These are phyloP conservation scores for Aspergillus asperescens DNA, from an alignment of 495 filamentous ascomycete genomes.

Conservation along the genomic window DNA sequence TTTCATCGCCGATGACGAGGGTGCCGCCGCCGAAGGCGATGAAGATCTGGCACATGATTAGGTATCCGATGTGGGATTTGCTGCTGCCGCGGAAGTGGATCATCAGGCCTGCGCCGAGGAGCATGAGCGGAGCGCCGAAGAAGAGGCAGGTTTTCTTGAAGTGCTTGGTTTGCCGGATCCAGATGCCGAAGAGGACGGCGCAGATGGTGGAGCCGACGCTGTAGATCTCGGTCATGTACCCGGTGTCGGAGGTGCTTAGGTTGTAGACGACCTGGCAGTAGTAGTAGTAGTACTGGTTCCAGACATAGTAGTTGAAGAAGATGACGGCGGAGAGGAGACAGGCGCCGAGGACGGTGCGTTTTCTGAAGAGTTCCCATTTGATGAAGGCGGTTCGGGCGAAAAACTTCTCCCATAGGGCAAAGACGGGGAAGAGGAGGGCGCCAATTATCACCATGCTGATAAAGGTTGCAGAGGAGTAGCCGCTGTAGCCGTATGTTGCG, in stretches of 20 bases:
- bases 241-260: slow-evolving; percentile 50
- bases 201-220: slow-evolving; percentile 63
- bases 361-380: slow-evolving; percentile 52
- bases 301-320: slow-evolving; percentile 61
- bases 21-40: slow-evolving; percentile 60
- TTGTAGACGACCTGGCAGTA: slow-evolving; percentile 67
- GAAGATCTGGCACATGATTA: slow-evolving; percentile 75
- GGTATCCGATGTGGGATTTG: slow-evolving; percentile 56
- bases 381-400: slow-evolving; percentile 57
- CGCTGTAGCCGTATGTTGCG: slow-evolving; percentile 39
- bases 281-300: slow-evolving; percentile 64
- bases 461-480: slow-evolving; percentile 48
- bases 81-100: slow-evolving; percentile 62
- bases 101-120: slow-evolving; percentile 62
- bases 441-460: slow-evolving; percentile 56
- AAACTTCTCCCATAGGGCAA: slow-evolving; percentile 55
- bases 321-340: slow-evolving; percentile 49
- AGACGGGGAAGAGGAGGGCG: slow-evolving; percentile 48
- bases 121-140: slow-evolving; percentile 59
- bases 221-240: slow-evolving; percentile 66
- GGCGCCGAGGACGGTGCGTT: slow-evolving; percentile 62
- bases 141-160: slow-evolving; percentile 56
- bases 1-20: slow-evolving; percentile 58
- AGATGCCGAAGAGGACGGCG: slow-evolving; percentile 52
- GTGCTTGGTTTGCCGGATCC: slow-evolving; percentile 50